Conservation (phyloP, 2,329 filamentous ascomycete species). For the Nigrograna mackinnonii region DNA sequence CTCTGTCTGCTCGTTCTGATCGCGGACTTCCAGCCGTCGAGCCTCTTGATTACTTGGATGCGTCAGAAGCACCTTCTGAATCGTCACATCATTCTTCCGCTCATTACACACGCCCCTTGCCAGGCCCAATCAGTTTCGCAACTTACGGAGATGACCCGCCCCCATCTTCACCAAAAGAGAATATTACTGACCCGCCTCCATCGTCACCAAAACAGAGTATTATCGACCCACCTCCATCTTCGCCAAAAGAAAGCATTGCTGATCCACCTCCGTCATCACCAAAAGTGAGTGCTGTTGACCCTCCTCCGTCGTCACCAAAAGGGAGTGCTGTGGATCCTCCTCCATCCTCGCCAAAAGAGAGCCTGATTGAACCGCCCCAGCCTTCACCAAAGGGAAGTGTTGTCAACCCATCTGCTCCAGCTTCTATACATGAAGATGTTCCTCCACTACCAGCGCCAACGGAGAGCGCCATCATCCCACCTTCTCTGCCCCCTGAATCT, state of each 20-base stretch:
- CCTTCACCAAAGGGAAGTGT: no score
- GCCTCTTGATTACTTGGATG: not conserved
- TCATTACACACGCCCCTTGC: slow-evolving; percentile 28
- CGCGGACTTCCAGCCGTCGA: not conserved
- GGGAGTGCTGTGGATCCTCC: not conserved
- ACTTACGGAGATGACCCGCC: slow-evolving; percentile 1
- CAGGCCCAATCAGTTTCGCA: slow-evolving; percentile 28
- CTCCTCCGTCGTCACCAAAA: slow-evolving; percentile 6
- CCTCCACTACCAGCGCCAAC: slow-evolving; percentile 10
- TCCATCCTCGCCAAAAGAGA: slow-evolving; percentile 6
- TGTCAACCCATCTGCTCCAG: not conserved
- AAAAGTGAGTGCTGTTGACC: slow-evolving; percentile 3
- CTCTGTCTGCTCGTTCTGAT: not conserved
- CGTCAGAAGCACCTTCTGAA: not conserved
- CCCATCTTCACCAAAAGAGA: slow-evolving; percentile 15
- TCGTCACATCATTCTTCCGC: not conserved
- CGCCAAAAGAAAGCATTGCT: slow-evolving; percentile 4
- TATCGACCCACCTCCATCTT: slow-evolving; percentile 6
- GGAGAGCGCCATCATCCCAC: slow-evolving; percentile 24
- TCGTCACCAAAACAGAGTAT: slow-evolving; percentile 10
- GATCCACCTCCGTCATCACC: slow-evolving; percentile 6
- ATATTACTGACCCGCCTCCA: slow-evolving; percentile 5
- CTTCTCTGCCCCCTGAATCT: slow-evolving; percentile 1
- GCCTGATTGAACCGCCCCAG: not conserved
- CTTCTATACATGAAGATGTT: not conserved